Evolutionary conservation across 2,329 filamentous ascomycete species (phyloP), one percentile per base, ranked within the genome.

Genomic region (Graphium sp.): DNA sequence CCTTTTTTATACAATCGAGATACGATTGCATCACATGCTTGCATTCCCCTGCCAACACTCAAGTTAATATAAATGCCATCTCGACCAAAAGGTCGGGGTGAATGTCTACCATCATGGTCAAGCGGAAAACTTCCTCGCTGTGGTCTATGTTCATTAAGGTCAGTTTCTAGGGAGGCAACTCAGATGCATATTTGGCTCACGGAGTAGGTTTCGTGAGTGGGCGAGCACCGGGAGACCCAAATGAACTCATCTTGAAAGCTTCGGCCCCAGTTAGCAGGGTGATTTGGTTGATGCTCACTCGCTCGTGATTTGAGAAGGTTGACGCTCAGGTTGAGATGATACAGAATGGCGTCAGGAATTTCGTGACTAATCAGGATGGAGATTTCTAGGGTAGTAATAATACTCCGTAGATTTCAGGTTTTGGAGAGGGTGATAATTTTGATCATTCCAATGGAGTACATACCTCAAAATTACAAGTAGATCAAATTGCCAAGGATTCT

Each of bases 111-210:
- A 50, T 93, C 84, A 44, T 94, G 85, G 52, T 95, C 87, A 32
- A 95, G 71, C n/a, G 87, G 87, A 46, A 95, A 95, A 43, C 82
- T 91, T 32, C 87, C 87, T 42, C 85, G 74, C 50, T 94, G 80
- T 5, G 87, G 87, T 32, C 82, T 89, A 13, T 9, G 24, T 14
- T 12, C 8, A 13, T 11, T 29, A 19, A 29, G 27, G 16, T 19
- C 13, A 20, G 26, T n/a, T 22, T 14, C 20, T 22, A 19, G 7
- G 6, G n/a, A 15, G 4, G 20, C 30, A 13, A 18, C 24, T 15
- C 10, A n/a, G 12, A 13, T 6, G 5, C 16, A 10, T 24, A 4
- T 12, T 14, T 22, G 20, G 60, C 73, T 50, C 56, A 79, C 69
- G 79, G 79, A 14, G 63, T 72, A 30, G 79, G 79, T 47, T 79